Evolutionary conservation across 2,329 filamentous ascomycete species (phyloP), one percentile per base, ranked within the genome.

Genomic region (Hymenoscyphus salicellus): DNA sequence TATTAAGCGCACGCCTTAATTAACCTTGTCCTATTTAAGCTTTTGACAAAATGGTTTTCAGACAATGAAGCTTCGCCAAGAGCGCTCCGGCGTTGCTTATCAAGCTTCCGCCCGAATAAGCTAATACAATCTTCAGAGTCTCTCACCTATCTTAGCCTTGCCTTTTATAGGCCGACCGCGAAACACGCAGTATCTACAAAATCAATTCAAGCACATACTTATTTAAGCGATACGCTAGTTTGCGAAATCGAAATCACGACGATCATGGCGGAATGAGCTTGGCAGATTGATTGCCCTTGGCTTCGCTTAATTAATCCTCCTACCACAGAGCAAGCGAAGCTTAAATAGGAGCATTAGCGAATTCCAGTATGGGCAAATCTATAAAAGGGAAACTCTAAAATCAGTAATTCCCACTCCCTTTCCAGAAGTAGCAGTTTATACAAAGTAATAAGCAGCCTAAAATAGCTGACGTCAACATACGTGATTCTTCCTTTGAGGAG

Each of bases 401-500:
- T 46, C 1, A 46, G 41, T 20, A n/a, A 46, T 20, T 46, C 38
- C 38, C 6, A 43, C 38, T 43, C 11, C 11, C 38, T 43, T 43
- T 43, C 38, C 17, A 43, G 38, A 43, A 43, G 38, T 43, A 43
- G 38, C 17, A 46, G 41, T 20, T 46, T 46, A 46, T 46, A 46
- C 17, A 46, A 46, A 46, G 41, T 46, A 46, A 46, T 49, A 49
- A 4, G 20, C 20, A 49, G 43, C 20, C 43, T 23, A 49, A 23
- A 49, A 23, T 23, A 49, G 43, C 43, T 49, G 1, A 23, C 20
- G 20, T 23, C 1, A 49, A 49, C 10, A 49, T 49, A 26, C 2
- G 6, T 30, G 6, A 30, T 30, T 30, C n/a, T 43, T 62, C 30
- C 41, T 32, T 33, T 32, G 49, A 66, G 58, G 58, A 62, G 41